Percentiles rank a stretch among this genome's conserved stretches.
phyloP scores from a whole-genome alignment of 352 stramenopile genomes.

The Globisporangium megalacanthum region DNA sequence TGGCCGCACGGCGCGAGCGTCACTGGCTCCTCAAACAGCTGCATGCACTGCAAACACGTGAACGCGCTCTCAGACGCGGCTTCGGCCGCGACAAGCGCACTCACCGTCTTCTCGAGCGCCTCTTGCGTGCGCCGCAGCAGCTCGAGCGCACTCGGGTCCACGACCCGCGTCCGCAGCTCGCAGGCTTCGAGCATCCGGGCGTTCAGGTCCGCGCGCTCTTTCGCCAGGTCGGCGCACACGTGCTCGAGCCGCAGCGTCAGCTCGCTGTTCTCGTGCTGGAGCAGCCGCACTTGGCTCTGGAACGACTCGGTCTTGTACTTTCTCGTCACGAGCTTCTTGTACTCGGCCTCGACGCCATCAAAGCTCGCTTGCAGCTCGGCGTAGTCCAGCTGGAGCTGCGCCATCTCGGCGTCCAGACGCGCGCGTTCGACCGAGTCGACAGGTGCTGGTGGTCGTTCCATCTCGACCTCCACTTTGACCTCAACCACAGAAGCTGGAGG shows the following conservation, averaged over 20 bases:
- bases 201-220: constrained; percentile 32
- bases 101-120: constrained; percentile 62
- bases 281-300: constrained; percentile 52
- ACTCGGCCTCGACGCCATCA: constrained; percentile 27
- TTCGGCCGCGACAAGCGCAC: constrained; percentile 59
- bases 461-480: constrained; percentile 5
- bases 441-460: too few species aligned
- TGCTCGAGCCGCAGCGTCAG: constrained; percentile 33
- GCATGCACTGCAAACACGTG: constrained; percentile 72
- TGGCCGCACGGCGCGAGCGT: constrained; percentile 67
- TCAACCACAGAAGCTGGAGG: not conserved
- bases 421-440: constrained; percentile 3
- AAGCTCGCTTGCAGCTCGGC: constrained; percentile 22
- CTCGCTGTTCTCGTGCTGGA: constrained; percentile 66
- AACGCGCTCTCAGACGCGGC: constrained; percentile 69
- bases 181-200: constrained; percentile 33
- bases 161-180: constrained; percentile 37
- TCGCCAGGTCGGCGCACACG: constrained; percentile 26
- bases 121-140: constrained; percentile 56
- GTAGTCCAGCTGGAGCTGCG: constrained; percentile 24
- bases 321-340: constrained; percentile 53
- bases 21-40: constrained; percentile 53
- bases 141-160: constrained; percentile 45
- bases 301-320: constrained; percentile 79
- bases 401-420: constrained; percentile 20